Base-by-base conservation (phyloP, 306 rosid species). In the Senna siamea region DNA sequence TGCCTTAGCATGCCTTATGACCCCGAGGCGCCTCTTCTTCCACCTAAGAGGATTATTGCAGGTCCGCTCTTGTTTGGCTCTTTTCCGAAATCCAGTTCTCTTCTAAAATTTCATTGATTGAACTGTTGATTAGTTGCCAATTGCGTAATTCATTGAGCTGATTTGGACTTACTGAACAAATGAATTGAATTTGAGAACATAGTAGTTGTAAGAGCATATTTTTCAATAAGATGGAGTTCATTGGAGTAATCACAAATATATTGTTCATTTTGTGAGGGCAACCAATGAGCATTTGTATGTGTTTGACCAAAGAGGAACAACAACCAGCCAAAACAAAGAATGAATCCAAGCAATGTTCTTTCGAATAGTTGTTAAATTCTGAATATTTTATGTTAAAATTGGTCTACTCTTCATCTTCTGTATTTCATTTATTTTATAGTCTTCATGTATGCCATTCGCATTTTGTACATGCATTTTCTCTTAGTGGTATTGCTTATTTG, bases 1-100 rank as follows among this genome's bases (percentile, higher is more conserved):
- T 95, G 98, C 83, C 99, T 90, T 51, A 92, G 90, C 92, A 92
- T 92, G 99, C 97, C 99, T 61, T 95, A 75, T 80, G 99, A 95
- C 77, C 99, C 99, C 9, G 98, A 90, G 79, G 85, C 99, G 10
- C 99, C 99, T 53, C 97, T 92, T 79, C 99, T 95, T 6, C 99
- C 99, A 22, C 99, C 99, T 65, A 92, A 90, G 82, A 89, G 93
- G 84, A 92, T 95, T 55, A 65, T 92, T 77, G 85, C 96, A 87
- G 99, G 99, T 92, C 70, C n/a, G 1, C 26, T 70, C 59, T 41
- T 72, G 20, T 68, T 40, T 76, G 9, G n/a, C 44, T 54, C 48
- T 70, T 52, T 72, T 26, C 77, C 23, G 65, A 13, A 50, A 64
- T 72, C 64, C 58, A 59, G 37, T 19, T 50, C 6, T 53, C 22